Evolutionary conservation across 257 asterid genomes (phyloP).

Genomic region (Rhazya stricta): DNA sequence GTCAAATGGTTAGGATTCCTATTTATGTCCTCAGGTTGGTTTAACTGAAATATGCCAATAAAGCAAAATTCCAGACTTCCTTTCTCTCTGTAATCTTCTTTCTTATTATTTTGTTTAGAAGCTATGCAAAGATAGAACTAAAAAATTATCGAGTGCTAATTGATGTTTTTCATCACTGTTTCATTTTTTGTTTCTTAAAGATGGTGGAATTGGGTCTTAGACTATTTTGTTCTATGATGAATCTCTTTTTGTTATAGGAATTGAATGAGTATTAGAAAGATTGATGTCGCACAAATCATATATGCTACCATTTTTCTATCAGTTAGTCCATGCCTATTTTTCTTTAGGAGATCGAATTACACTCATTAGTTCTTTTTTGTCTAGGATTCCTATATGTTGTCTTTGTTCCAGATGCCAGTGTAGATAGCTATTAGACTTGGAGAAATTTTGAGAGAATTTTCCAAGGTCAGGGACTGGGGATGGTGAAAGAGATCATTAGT

Average conservation of each 20-base stretch:
- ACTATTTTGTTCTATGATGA: neutral
- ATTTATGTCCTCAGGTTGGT: neutral
- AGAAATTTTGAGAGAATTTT: too few species aligned
- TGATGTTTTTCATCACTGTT: neutral
- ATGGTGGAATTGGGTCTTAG: neutral
- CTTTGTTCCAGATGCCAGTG: too few species aligned
- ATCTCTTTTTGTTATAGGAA: neutral
- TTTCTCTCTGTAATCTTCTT: neutral
- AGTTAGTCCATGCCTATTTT: too few species aligned
- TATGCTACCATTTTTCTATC: too few species aligned
- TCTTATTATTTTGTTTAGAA: neutral
- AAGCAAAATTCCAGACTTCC: neutral
- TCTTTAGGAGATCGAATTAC: too few species aligned
- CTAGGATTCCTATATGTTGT: too few species aligned
- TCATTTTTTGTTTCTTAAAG: neutral
- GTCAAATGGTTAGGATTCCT: neutral
- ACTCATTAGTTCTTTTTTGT: too few species aligned
- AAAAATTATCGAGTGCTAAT: neutral
- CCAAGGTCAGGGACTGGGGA: too few species aligned
- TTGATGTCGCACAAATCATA: too few species aligned
- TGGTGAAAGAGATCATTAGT: too few species aligned
- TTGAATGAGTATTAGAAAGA: too few species aligned
- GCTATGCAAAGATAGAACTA: neutral
- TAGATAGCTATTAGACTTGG: too few species aligned
- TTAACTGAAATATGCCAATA: neutral